phyloP scores from a whole-genome alignment of 176 grass and related monocot species.

The Avena sativa region DNA sequence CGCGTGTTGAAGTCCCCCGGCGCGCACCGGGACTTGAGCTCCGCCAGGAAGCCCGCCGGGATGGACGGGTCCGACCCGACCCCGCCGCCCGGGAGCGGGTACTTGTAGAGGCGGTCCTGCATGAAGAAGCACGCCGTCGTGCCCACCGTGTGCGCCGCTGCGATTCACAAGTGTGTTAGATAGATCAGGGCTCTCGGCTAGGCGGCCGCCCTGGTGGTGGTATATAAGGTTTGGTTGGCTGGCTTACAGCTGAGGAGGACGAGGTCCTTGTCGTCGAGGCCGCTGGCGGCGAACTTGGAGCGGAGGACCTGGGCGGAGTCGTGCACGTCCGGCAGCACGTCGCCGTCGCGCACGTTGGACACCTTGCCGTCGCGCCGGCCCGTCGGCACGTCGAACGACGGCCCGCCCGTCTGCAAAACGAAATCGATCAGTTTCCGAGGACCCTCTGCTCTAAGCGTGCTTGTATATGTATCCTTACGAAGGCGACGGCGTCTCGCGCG shows the following conservation, averaged over 20 bases:
- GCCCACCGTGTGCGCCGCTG: slow-evolving; percentile 92
- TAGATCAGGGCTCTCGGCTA: neutral
- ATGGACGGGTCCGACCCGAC: slow-evolving; percentile 67
- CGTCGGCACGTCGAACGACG: slow-evolving; percentile 72
- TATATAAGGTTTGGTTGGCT: neutral
- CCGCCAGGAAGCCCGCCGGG: slow-evolving; percentile 56
- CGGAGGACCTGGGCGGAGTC: slow-evolving; percentile 55
- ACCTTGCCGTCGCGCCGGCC: slow-evolving; percentile 65
- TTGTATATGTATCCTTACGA: slow-evolving; percentile 38
- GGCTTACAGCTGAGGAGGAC: slow-evolving; percentile 71
- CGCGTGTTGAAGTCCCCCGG: slow-evolving; percentile 74
- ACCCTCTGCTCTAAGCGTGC: no score
- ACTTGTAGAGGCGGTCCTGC: slow-evolving; percentile 74
- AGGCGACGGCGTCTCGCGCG: slow-evolving; percentile 62
- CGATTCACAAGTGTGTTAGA: neutral
- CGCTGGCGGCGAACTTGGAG: slow-evolving; percentile 73
- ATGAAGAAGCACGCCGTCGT: slow-evolving; percentile 95
- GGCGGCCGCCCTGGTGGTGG: neutral
- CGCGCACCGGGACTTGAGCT: slow-evolving; percentile 69
- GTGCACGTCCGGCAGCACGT: slow-evolving; percentile 66
- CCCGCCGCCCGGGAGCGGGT: slow-evolving; percentile 44
- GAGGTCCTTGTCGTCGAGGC: slow-evolving; percentile 77
- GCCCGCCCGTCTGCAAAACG: slow-evolving; percentile 61
- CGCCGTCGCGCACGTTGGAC: slow-evolving; percentile 58
- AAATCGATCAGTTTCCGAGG: neutral